Conservation (phyloP, 257 asterid genomes). For the Thymus mandschuricus region DNA sequence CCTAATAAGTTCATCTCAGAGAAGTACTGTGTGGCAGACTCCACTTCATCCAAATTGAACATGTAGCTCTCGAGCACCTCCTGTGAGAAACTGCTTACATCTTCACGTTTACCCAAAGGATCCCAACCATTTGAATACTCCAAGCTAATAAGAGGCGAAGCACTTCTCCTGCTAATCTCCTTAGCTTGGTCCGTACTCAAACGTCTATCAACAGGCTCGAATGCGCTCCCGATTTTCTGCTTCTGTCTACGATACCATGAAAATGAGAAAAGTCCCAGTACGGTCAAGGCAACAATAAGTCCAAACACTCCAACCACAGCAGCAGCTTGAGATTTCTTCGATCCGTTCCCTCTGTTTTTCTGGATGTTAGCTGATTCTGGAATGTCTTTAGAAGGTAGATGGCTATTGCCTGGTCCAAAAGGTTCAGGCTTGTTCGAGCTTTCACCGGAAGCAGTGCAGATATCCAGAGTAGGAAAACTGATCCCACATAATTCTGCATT, state of each 20-base stretch:
- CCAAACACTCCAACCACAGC: conserved; percentile 52
- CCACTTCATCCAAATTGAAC: conserved; percentile 88
- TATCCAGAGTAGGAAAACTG: conserved; percentile 50
- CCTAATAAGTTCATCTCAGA: conserved; percentile 82
- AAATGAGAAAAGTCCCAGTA: conserved; percentile 58
- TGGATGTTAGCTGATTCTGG: conserved; percentile 83
- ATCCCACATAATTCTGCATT: conserved; percentile 78
- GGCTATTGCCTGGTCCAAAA: conserved; percentile 53
- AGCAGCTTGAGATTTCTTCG: conserved; percentile 54
- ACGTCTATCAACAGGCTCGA: conserved; percentile 62
- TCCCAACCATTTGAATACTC: conserved; percentile 94
- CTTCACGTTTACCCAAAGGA: conserved; percentile 65
- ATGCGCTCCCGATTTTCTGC: conserved; percentile 73
- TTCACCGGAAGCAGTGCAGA: conserved; percentile 53
- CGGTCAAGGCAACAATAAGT: conserved; percentile 42
- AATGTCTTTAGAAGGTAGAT: conserved; percentile 65
- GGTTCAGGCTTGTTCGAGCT: conserved; percentile 67
- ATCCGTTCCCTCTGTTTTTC: conserved; percentile 34
- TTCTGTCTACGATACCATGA: conserved; percentile 74
- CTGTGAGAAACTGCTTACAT: conserved; percentile 65
- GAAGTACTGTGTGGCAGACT: conserved; percentile 86
- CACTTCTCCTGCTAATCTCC: conserved; percentile 66
- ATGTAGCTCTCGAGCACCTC: conserved; percentile 80
- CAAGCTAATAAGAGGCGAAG: conserved; percentile 82
- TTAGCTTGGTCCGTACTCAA: conserved; percentile 65